phyloP scores from a whole-genome alignment of 208 protist species.

The Leishmania martiniquensis region DNA sequence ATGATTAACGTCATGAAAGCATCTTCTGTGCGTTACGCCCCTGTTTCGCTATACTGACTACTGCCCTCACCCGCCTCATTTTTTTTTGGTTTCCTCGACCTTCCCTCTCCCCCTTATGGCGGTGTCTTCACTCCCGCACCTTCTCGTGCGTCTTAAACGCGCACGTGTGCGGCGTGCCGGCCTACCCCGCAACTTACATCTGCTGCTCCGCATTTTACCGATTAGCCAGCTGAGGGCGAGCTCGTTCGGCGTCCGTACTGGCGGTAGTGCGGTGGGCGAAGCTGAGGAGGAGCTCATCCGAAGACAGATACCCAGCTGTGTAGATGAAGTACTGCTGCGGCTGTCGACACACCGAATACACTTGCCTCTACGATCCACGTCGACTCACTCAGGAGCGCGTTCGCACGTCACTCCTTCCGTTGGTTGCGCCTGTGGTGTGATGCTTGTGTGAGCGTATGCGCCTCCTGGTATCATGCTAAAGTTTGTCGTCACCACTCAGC shows the following conservation, averaged over 20 bases:
- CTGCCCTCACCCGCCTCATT: background rate
- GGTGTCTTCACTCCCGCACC: background rate
- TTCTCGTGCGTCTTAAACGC: background rate
- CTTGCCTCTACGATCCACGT: background rate
- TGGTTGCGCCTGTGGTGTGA: background rate
- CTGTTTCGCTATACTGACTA: background rate
- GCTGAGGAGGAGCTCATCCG: background rate
- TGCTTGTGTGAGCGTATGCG: background rate
- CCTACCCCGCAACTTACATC: background rate
- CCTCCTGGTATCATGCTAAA: conserved; percentile 40
- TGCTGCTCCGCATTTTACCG: background rate
- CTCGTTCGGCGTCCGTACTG: background rate
- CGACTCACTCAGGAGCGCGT: background rate
- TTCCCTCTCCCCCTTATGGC: conserved; percentile 9
- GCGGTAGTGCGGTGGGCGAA: background rate
- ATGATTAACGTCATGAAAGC: background rate
- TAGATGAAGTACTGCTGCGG: background rate
- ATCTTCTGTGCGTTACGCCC: background rate
- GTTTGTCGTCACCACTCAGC: conserved; percentile 35
- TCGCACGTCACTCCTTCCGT: background rate
- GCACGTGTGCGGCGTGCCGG: background rate
- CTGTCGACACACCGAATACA: background rate
- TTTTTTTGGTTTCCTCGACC: background rate
- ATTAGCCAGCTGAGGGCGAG: background rate
- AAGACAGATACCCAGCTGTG: background rate